Base-by-base conservation (phyloP, 1,284 basidiomycete genomes). In the Cryptococcus sp. region DNA sequence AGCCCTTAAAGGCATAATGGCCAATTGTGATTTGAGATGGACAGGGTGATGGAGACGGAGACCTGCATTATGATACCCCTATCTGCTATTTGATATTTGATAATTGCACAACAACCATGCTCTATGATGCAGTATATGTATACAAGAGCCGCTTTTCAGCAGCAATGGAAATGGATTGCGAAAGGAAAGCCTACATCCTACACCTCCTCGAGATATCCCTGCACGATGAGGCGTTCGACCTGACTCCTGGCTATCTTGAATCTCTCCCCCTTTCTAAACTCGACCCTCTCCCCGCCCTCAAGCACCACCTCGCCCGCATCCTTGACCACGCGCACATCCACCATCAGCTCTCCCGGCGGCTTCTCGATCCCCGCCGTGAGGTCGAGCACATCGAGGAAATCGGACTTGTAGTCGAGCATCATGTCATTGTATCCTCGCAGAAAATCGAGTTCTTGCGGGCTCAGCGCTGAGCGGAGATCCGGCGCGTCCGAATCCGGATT, bases 241-340 rank as follows among this genome's bases (percentile, higher is more conserved):
- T 95, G 91, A 11, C 88, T 85, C 64, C 91, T 81, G 48, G 89
- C 83, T 52, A 96, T 87, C 81, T 92, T 85, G 71, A 92, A 93
- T 58, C 93, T 81, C 78, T 93, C 89, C 0, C 93, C 93, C 75
- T 88, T 90, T 67, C 85, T 84, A 72, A 97, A 93, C 73, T 93
- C 88, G 58, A 97, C 87, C 59, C 84, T 85, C 38, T 92, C 92
- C 19, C 80, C 76, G 56, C 88, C 81, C 76, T 96, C 92, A 5
- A 93, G 91, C 72, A 93, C 87, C 43, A 97, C 91, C 51, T 89
- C 85, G 3, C 92, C 92, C 60, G 91, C 93, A 69, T 96, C 92
- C 65, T 83, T 83, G 25, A 91, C 62, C 27, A 80, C 79, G 47
- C 75, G 70, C 16, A 81, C 77, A 60, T 78, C 74, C 43, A 80